Evolutionary conservation across 331 rosid genomes (phyloP), one percentile per base, ranked within the genome.

Genomic region (Arachis monticola): DNA sequence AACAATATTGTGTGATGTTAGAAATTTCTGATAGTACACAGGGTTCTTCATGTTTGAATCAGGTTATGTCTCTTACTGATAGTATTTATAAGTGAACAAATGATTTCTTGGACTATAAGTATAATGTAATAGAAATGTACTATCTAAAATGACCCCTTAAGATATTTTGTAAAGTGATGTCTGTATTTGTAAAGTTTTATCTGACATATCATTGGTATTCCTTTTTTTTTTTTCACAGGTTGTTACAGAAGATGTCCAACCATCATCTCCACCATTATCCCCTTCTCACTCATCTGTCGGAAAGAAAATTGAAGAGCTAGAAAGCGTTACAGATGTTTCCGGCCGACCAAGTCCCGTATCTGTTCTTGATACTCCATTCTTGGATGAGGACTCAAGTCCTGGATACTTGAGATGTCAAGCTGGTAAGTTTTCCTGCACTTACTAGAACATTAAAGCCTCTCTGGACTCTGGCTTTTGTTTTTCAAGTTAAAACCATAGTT

Each of bases 281-380:
- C 92, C 91, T 70, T 75, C 88, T 22, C 77, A 79, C 75, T 86
- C 85, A 61, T 70, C 74, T 27, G 38, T 80, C 51, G 12, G 65
- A 59, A 83, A 77, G 70, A 82, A 81, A 67, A 73, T 12, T 75
- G 89, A 86, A 74, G 90, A 83, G 70, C 65, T 74, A 60, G 96
- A 86, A 64, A 76, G 73, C 41, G 41, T 69, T 63, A 27, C 56
- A 1, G 88, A 87, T 69, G 65, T 72, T 57, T 88, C 85, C 4
- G 99, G 91, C 74, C 82, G 92, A 69, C 99, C 95, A 8, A 94
- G 99, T 82, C 97, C 99, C 17, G 87, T 90, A 52, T 94, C 99
- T 58, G 93, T 94, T 82, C 97, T 94, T 10, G 97, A 90, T 74
- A 83, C 84, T 30, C 78, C 82, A 38, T 90, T 88, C 80, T 50